Evolutionary conservation across 768 basidiomycete species (phyloP).

Genomic region (Hemileccinum rubropunctum): DNA sequence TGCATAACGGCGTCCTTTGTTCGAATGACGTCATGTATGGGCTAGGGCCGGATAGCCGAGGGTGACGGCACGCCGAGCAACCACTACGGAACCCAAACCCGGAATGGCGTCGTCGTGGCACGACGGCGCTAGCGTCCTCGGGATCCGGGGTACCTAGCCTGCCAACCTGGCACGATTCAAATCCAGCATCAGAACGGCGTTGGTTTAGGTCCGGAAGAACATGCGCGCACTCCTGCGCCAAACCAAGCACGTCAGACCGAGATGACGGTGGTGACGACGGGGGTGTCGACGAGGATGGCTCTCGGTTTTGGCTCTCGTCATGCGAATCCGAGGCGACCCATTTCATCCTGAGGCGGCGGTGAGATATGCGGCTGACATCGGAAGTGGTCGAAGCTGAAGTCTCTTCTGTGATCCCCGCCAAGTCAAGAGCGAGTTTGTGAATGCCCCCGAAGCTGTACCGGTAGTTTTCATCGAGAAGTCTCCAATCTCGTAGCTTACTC

Average conservation of each 20-base stretch:
- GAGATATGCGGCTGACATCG: neutral
- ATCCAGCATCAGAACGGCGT: neutral
- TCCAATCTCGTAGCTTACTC: constrained; percentile 23
- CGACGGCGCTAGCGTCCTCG: constrained; percentile 8
- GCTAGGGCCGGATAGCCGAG: constrained; percentile 13
- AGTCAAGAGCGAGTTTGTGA: constrained; percentile 16
- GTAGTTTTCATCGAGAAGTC: constrained; percentile 7
- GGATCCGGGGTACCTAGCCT: constrained; percentile 11
- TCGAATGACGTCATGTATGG: neutral
- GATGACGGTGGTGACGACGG: neutral
- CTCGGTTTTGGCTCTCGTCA: constrained; percentile 2
- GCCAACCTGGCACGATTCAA: neutral
- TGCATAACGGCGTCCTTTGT: neutral
- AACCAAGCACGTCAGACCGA: constrained; percentile 4
- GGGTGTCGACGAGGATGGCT: neutral
- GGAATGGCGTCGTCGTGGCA: constrained; percentile 8
- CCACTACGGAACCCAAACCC: constrained; percentile 26
- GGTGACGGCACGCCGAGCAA: constrained; percentile 26
- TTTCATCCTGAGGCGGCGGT: constrained; percentile 13
- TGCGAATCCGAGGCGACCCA: constrained; percentile 16
- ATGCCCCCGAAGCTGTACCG: neutral
- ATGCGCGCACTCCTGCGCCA: neutral
- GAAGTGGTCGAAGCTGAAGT: neutral
- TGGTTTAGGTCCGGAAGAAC: neutral
- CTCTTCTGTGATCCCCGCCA: constrained; percentile 2